These are phyloP conservation scores for Pontederia paniculata DNA, from an alignment of 176 grass and related monocot species.

Conservation along the genomic window DNA sequence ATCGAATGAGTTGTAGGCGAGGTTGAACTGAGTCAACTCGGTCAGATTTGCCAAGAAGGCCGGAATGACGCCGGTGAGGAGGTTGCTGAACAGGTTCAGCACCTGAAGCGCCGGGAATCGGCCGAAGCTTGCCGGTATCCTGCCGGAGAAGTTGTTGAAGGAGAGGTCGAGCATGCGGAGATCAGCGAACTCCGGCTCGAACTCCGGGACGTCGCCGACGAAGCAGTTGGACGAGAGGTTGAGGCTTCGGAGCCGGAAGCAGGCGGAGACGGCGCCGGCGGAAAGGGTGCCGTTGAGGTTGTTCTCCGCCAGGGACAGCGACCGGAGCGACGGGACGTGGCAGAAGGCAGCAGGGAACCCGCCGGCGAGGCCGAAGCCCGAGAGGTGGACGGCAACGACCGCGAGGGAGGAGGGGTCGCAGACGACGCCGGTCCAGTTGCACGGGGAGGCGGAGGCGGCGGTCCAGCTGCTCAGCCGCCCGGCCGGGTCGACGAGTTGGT, in stretches of 20 bases:
- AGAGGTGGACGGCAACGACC: slow-evolving; percentile 15
- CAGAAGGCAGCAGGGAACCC: background rate
- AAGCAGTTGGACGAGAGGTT: slow-evolving; percentile 24
- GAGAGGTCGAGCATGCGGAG: slow-evolving; percentile 18
- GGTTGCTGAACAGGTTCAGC: slow-evolving; percentile 17
- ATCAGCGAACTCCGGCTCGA: slow-evolving; percentile 10
- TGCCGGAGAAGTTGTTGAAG: slow-evolving; percentile 26
- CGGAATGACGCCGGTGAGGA: slow-evolving; percentile 25
- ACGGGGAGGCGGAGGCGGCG: slow-evolving; percentile 10
- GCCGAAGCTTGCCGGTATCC: slow-evolving; percentile 17
- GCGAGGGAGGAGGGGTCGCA: slow-evolving; percentile 12
- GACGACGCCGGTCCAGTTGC: slow-evolving; percentile 27
- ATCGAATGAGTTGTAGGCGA: slow-evolving; percentile 26
- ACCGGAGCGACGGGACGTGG: slow-evolving; percentile 7
- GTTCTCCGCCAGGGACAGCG: slow-evolving; percentile 20
- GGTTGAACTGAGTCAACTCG: background rate
- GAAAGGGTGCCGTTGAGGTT: too few species aligned
- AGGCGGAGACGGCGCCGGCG: too few species aligned
- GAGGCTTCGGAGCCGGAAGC: slow-evolving; percentile 12
- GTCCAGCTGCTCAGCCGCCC: slow-evolving; percentile 27
- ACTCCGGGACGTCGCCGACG: slow-evolving; percentile 3
- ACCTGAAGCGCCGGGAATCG: slow-evolving; percentile 20
- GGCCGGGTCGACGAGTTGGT: slow-evolving; percentile 15
- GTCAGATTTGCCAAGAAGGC: slow-evolving; percentile 32
- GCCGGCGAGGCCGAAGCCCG: slow-evolving; percentile 7